Evolutionary conservation across 2,329 filamentous ascomycete species (phyloP), one percentile per base, ranked within the genome.

Genomic region (Huntiella omanensis): DNA sequence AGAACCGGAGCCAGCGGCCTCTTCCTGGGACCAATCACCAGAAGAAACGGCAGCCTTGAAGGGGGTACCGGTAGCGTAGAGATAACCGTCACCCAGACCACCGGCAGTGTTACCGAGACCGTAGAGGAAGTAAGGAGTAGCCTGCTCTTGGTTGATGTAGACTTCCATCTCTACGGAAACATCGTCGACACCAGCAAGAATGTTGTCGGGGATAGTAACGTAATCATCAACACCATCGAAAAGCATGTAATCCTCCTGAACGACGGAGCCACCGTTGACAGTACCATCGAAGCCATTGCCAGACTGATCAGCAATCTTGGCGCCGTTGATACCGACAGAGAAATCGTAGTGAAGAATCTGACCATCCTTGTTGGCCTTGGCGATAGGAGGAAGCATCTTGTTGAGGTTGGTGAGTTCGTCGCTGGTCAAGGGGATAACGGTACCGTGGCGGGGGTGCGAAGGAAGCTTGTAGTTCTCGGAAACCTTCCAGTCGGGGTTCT

Each of bases 371-470:
- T 51, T 51, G 34, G 48, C 48, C 22, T 45, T 43, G 42, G 38
- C 37, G 40, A 50, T 16, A 17, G 38, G 22, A 5, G 11, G 53
- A 34, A 45, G 43, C 15, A 47, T 35, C 0, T 51, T 53, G 1
- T 54, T 59, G 5, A 66, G 51, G 33, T 53, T 52, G 2, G 56
- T 52, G 8, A 68, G 58, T 54, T 70, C 66, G 1, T 57, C 58
- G 1, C 65, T 64, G 0, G 69, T 73, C 15, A 73, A 58, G 0
- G 68, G 63, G 5, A 73, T 54, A 4, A 73, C 69, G 0, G 69
- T 73, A 12, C 70, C 70, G 49, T 73, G 70, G 8, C 70, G 64
- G 2, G 69, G 69, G 37, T 63, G 69, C 0, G 56, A 54, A 0
- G 70, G 70, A 3, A 73, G 56, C 15, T 57, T 63, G 55, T 66